Conservation (phyloP, 352 stramenopile species). For the Phytophthora pisi region DNA sequence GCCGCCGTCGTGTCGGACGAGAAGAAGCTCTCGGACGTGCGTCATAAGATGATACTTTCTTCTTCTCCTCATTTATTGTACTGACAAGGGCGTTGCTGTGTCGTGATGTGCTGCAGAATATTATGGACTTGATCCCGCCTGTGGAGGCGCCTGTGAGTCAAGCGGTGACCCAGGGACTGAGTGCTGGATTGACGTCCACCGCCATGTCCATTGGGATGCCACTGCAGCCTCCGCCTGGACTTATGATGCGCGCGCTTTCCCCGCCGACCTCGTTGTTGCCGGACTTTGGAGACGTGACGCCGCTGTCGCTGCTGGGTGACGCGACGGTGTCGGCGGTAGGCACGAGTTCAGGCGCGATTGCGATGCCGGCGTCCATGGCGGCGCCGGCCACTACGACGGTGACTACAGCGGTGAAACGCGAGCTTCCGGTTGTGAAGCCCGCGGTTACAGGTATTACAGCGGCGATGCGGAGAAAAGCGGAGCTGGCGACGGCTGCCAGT, state of each 20-base stretch:
- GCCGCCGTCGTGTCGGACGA: conserved; percentile 70
- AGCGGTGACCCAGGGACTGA: conserved; percentile 9
- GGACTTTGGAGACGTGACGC: conserved; percentile 54
- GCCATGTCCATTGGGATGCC: conserved; percentile 55
- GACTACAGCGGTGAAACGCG: conserved; percentile 37
- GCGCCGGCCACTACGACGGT: conserved; percentile 24
- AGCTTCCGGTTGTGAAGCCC: conserved; percentile 33
- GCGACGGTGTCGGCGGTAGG: conserved; percentile 7
- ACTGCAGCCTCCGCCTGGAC: conserved; percentile 57
- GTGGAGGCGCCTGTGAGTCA: conserved; percentile 43
- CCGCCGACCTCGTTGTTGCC: conserved; percentile 71
- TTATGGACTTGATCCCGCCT: conserved; percentile 76
- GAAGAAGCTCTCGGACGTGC: conserved; percentile 83
- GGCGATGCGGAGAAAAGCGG: conserved; percentile 32
- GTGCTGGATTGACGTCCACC: conserved; percentile 2
- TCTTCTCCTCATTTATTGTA: background rate
- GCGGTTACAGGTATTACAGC: conserved; percentile 16
- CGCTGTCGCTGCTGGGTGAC: conserved; percentile 46
- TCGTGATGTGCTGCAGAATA: conserved; percentile 49
- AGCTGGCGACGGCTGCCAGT: conserved; percentile 24
- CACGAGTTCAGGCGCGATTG: conserved; percentile 14
- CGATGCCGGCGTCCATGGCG: conserved; percentile 11
- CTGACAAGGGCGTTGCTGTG: background rate
- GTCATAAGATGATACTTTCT: conserved; percentile 5
- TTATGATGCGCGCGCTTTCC: conserved; percentile 79